These are phyloP conservation scores for Malassezia cuniculi DNA, from an alignment of 1,284 basidiomycete species.

Conservation along the genomic window DNA sequence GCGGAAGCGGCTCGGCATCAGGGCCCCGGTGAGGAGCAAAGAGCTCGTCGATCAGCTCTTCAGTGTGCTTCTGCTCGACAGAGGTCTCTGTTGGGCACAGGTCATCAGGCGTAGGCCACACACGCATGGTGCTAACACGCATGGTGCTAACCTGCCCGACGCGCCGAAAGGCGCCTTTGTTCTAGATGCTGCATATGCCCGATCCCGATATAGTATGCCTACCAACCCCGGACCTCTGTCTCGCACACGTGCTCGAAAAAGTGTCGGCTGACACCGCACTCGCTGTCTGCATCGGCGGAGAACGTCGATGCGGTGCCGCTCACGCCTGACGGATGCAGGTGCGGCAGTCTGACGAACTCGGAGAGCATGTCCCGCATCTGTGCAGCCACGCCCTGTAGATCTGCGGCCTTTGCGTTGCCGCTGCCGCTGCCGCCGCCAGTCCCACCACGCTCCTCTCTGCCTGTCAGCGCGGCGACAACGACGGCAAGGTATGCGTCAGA, in stretches of 20 bases:
- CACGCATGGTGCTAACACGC: slow-evolving; percentile 17
- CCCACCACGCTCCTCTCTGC: no score
- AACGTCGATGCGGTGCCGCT: slow-evolving; percentile 7
- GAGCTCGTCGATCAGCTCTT: slow-evolving; percentile 26
- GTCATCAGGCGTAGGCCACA: slow-evolving; percentile 29
- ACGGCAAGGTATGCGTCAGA: no score
- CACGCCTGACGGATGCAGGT: slow-evolving; percentile 21
- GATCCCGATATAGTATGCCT: slow-evolving; percentile 5
- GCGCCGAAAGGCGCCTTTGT: background rate
- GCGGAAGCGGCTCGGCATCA: slow-evolving; percentile 11
- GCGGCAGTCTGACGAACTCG: slow-evolving; percentile 22
- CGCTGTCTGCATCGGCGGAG: slow-evolving; percentile 5
- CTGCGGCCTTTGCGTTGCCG: slow-evolving; percentile 8
- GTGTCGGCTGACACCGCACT: slow-evolving; percentile 14
- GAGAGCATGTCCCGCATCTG: slow-evolving; percentile 15
- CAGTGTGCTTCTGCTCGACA: slow-evolving; percentile 31
- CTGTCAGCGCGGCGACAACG: no score
- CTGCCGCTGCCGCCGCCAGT: slow-evolving; percentile 4
- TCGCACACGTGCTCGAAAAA: slow-evolving; percentile 32
- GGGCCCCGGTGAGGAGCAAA: slow-evolving; percentile 18
- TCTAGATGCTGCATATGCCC: background rate
- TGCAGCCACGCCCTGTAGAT: slow-evolving; percentile 3
- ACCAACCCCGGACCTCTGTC: slow-evolving; percentile 32
- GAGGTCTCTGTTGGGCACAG: slow-evolving; percentile 26
- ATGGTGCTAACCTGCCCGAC: slow-evolving; percentile 5